Evolutionary conservation across 2,329 filamentous ascomycete genomes (phyloP), one percentile per base, ranked within the genome.

Genomic region (Trichoderma afroharzianum): DNA sequence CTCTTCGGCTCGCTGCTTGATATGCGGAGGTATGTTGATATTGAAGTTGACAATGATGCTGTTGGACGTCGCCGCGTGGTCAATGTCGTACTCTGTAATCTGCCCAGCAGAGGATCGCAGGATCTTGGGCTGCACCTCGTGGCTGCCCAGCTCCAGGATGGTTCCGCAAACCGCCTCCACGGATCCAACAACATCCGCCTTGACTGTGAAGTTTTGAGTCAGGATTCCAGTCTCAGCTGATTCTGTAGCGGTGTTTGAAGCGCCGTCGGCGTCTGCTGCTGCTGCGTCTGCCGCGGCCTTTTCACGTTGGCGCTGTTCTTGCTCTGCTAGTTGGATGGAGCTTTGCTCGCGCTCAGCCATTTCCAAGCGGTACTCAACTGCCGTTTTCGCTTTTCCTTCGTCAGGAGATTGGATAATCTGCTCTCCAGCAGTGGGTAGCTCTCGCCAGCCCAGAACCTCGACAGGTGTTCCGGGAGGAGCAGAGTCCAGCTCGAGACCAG

Each of bases 381-480:
- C 95, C 2, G 86, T 87, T 77, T 93, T 93, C 43, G 94, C 96
- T 73, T 88, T 91, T 72, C 90, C 88, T 82, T 98, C 95, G 75
- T 91, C 90, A 0, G 88, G 85, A 1, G 95, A 93, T 82, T 98
- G 93, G 0, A 99, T 85, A 9, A 97, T 91, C 83, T 94, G 90
- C 76, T 97, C 93, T 63, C 97, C 97, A 1, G 96, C 95, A 28
- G 88, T 87, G 1, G 96, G 95, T 7, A 88, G 81, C 74, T 94
- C 91, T 76, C 91, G 91, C 96, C 96, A 99, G n/a, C 96, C 96
- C 73, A 98, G 90, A 24, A 99, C 89, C 81, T 98, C 94, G 3
- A 97, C 93, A 0, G 97, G 94, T 32, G 91, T 96, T 43, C 96
- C 96, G 0, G 96, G 97, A 0, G 91, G 89, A 15, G 94, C 95